Conservation (phyloP, 257 asterid species). For the Salvia splendens region DNA sequence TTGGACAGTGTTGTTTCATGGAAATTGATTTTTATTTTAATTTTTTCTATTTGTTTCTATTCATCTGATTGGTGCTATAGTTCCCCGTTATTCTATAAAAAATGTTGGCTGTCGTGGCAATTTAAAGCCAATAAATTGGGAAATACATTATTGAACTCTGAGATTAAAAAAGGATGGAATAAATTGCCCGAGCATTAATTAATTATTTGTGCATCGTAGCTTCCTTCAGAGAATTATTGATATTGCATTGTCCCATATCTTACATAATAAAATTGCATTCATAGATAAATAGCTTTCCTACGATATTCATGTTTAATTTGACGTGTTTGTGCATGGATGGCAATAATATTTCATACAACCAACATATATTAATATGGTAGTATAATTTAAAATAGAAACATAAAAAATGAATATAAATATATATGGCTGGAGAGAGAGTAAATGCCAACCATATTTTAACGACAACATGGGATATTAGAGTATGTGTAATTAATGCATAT, state of each 20-base stretch:
- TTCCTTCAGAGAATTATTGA: slow-evolving; percentile 21
- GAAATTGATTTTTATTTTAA: not conserved
- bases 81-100: not conserved
- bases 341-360: not conserved
- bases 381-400: not conserved
- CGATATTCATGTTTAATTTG: not conserved
- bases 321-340: not conserved
- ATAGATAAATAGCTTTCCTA: slow-evolving; percentile 9
- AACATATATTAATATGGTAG: not conserved
- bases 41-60: not conserved
- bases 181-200: slow-evolving; percentile 15
- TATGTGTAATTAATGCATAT: slow-evolving; percentile 19
- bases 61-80: not conserved
- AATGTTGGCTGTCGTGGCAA: not conserved
- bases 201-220: not conserved
- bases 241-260: not conserved
- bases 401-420: not conserved
- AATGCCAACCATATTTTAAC: slow-evolving; percentile 38
- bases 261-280: slow-evolving; percentile 14
- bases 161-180: slow-evolving; percentile 10
- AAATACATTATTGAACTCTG: slow-evolving; percentile 19
- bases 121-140: slow-evolving; percentile 18
- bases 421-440: slow-evolving; percentile 25
- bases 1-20: not conserved
- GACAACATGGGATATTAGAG: slow-evolving; percentile 47